phyloP scores from a whole-genome alignment of 352 stramenopile species.

The Phytophthora pinifolia region DNA sequence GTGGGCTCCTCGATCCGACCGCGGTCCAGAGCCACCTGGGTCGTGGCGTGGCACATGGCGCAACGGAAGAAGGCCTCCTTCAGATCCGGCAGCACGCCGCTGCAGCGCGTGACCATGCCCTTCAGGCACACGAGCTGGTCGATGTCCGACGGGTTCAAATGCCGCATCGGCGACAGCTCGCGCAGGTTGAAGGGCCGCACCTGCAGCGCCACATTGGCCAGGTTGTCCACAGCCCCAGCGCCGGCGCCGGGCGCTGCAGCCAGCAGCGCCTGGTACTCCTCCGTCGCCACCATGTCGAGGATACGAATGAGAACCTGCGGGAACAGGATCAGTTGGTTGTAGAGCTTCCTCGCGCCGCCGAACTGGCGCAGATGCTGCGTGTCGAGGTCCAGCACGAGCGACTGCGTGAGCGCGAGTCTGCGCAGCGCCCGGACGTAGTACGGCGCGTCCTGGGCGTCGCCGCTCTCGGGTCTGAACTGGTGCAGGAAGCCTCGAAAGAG shows the following conservation, averaged over 20 bases:
- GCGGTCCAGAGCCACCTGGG: conserved; percentile 94
- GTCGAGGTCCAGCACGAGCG: conserved; percentile 90
- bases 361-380: conserved; percentile 90
- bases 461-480: conserved; percentile 60
- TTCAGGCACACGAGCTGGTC: conserved; percentile 96
- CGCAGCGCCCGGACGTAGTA: conserved; percentile 83
- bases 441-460: conserved; percentile 36
- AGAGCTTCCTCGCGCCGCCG: conserved; percentile 84
- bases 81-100: conserved; percentile 97
- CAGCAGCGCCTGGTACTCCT: conserved; percentile 84
- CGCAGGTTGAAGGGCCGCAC: conserved; percentile 97
- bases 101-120: conserved; percentile 98
- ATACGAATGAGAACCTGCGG: conserved; percentile 95
- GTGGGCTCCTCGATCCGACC: conserved; percentile 96
- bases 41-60: conserved; percentile 90
- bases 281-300: conserved; percentile 95
- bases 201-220: conserved; percentile 79
- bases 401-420: conserved; percentile 80
- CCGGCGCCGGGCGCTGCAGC: conserved; percentile 17
- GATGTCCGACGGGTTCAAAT: conserved; percentile 97
- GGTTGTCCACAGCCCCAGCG: conserved; percentile 47
- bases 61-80: conserved; percentile 98
- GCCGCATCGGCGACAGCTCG: conserved; percentile 92
- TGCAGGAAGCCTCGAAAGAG: conserved; percentile 90
- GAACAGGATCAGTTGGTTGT: conserved; percentile 97